Conservation (phyloP, 495 filamentous ascomycete genomes). For the Daldinia vernicosa region DNA sequence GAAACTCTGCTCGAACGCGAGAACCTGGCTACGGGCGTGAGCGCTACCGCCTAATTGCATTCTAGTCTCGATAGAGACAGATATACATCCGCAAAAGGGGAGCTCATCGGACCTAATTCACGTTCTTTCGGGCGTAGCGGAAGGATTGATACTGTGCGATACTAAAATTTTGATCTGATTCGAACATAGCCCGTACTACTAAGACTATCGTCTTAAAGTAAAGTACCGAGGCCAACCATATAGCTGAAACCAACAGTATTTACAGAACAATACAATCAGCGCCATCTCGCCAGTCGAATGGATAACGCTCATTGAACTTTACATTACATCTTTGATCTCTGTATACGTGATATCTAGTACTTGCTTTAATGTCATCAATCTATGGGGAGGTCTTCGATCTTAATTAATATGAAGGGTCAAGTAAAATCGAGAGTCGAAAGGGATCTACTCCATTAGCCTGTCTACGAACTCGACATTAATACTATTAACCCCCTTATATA, state of each 20-base stretch:
- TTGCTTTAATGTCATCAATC: neutral
- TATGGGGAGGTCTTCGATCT: too few species aligned
- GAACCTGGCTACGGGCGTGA: slow-evolving; percentile 36
- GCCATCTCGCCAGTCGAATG: slow-evolving; percentile 43
- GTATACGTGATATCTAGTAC: neutral
- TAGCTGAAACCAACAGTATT: slow-evolving; percentile 23
- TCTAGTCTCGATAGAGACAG: slow-evolving; percentile 14
- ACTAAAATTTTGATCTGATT: slow-evolving; percentile 32
- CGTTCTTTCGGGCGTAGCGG: slow-evolving; percentile 48
- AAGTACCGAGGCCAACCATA: slow-evolving; percentile 25
- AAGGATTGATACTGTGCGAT: slow-evolving; percentile 26
- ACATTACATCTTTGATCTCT: neutral
- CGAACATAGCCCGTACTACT: slow-evolving; percentile 17
- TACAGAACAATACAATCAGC: slow-evolving; percentile 43
- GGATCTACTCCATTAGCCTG: neutral
- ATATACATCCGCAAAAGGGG: slow-evolving; percentile 35
- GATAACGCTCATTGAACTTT: slow-evolving; percentile 43
- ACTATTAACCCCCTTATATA: neutral
- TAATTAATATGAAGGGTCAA: too few species aligned
- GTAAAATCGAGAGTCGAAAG: too few species aligned
- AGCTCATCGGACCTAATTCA: slow-evolving; percentile 47
- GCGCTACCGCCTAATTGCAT: slow-evolving; percentile 35
- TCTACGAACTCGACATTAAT: neutral
- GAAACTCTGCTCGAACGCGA: slow-evolving; percentile 53
- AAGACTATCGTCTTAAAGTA: slow-evolving; percentile 13